A percentile compares a stretch with the other conserved stretches of the same genome.
Conservation (phyloP, 345 rosid species). For the Populus nigra region DNA sequence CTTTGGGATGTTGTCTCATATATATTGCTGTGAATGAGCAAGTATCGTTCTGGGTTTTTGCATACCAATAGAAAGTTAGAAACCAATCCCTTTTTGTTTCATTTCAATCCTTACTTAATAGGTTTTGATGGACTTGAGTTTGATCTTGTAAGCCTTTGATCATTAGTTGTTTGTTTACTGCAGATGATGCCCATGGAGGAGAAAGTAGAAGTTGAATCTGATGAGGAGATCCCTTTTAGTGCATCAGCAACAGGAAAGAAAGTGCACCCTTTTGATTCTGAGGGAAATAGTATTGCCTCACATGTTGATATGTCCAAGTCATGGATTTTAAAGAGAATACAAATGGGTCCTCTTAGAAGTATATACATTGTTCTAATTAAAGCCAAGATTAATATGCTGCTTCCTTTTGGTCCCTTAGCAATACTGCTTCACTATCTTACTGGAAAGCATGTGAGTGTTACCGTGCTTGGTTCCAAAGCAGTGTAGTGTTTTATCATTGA, state of each 20-base stretch:
- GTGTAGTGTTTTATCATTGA: too few relatives aligned
- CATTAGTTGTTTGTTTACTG: background rate
- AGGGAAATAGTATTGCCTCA: conserved; percentile 7
- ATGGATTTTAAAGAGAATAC: conserved; percentile 23
- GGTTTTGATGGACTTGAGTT: too few relatives aligned
- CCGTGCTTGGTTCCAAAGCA: too few relatives aligned
- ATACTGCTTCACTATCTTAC: conserved; percentile 36
- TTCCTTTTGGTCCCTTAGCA: conserved; percentile 38
- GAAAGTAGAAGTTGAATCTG: conserved; percentile 37
- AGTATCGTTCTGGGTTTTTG: too few relatives aligned
- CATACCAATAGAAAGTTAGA: too few relatives aligned
- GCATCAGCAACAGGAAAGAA: conserved; percentile 32
- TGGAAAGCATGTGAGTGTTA: conserved; percentile 25
- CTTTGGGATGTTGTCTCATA: too few relatives aligned
- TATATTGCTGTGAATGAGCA: too few relatives aligned
- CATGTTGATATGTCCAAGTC: conserved; percentile 6
- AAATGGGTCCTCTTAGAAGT: conserved; percentile 29
- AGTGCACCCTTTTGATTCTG: conserved; percentile 33
- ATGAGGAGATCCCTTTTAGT: conserved; percentile 43
- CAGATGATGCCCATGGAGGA: conserved; percentile 34
- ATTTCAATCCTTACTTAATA: too few relatives aligned
- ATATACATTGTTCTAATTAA: conserved; percentile 36
- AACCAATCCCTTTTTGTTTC: too few relatives aligned
- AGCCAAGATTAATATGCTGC: conserved; percentile 48
- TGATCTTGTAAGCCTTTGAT: background rate